These are phyloP conservation scores for Backusella psychrophila DNA, from an alignment of 192 early-diverging fungal genomes.

Conservation along the genomic window DNA sequence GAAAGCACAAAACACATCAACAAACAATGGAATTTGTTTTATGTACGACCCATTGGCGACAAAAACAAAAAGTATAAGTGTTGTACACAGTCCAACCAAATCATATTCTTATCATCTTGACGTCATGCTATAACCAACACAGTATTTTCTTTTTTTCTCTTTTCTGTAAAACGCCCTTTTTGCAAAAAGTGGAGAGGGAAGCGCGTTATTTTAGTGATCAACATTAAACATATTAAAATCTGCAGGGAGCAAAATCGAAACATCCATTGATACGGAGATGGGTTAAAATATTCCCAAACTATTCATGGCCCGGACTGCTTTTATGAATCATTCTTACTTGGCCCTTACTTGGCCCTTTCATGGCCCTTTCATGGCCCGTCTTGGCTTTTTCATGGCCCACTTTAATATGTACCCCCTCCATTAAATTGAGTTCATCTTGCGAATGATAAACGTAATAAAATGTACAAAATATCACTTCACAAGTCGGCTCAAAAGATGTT, in stretches of 20 bases:
- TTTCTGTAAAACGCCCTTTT: background rate
- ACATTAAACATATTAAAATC: slow-evolving; percentile 1
- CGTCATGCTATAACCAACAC: background rate
- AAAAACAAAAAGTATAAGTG: background rate
- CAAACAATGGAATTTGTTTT: background rate
- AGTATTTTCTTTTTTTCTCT: background rate
- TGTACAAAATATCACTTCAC: background rate
- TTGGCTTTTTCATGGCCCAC: background rate
- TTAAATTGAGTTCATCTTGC: too few relatives aligned
- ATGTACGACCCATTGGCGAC: background rate
- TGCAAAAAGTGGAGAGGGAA: background rate
- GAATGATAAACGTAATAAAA: background rate
- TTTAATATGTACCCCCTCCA: background rate
- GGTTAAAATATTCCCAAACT: slow-evolving; percentile 8
- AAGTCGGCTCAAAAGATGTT: background rate
- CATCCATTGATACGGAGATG: background rate
- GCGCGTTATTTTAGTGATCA: background rate
- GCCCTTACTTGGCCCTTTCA: background rate
- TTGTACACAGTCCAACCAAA: background rate
- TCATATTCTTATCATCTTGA: background rate
- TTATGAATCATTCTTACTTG: background rate
- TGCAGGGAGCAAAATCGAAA: background rate
- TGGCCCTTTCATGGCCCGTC: slow-evolving; percentile 10
- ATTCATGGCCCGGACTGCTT: slow-evolving; percentile 18
- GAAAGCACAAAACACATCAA: background rate